A percentile compares a stretch with the other conserved stretches of the same genome.
Conservation (phyloP, 164 flowering plant genomes). For the Vitis amurensis region DNA sequence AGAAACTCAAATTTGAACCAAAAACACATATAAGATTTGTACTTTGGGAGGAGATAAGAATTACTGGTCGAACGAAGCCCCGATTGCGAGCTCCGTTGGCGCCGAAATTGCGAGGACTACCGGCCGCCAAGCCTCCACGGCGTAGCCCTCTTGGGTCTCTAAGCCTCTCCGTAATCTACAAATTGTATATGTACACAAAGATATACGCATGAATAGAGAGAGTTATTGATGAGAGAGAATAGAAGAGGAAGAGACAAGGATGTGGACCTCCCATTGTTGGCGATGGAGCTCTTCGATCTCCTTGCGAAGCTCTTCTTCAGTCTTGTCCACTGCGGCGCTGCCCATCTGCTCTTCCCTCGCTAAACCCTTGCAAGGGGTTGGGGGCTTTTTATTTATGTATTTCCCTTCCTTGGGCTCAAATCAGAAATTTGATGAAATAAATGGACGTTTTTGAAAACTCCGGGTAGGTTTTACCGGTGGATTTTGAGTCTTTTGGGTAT, state of each 20-base stretch:
- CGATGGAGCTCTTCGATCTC: conserved; percentile 94
- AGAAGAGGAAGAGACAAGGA: conserved; percentile 7
- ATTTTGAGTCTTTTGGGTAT: no score
- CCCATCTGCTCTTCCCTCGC: conserved; percentile 25
- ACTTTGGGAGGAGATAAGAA: not conserved
- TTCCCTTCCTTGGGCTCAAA: no score
- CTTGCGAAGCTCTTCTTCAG: conserved; percentile 80
- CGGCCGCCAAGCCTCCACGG: conserved; percentile 52
- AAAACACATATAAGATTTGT: not conserved
- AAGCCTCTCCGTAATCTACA: conserved; percentile 86
- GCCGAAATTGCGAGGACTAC: conserved; percentile 51
- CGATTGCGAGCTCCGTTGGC: conserved; percentile 59
- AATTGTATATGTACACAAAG: not conserved
- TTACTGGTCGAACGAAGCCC: conserved; percentile 64
- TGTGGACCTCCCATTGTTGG: conserved; percentile 77
- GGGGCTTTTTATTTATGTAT: no score
- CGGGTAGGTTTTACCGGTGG: no score
- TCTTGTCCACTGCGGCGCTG: conserved; percentile 61
- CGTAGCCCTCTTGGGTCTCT: conserved; percentile 93
- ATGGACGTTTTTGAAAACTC: no score
- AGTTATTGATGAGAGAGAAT: conserved; percentile 1
- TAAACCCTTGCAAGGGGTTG: conserved; percentile 13
- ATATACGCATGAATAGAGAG: not conserved
- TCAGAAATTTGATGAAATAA: no score
- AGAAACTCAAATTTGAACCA: conserved; percentile 3